A percentile compares a stretch with the other conserved stretches of the same genome.
Conservation (phyloP, 768 basidiomycete genomes). For the Botryobasidium botryosum region DNA sequence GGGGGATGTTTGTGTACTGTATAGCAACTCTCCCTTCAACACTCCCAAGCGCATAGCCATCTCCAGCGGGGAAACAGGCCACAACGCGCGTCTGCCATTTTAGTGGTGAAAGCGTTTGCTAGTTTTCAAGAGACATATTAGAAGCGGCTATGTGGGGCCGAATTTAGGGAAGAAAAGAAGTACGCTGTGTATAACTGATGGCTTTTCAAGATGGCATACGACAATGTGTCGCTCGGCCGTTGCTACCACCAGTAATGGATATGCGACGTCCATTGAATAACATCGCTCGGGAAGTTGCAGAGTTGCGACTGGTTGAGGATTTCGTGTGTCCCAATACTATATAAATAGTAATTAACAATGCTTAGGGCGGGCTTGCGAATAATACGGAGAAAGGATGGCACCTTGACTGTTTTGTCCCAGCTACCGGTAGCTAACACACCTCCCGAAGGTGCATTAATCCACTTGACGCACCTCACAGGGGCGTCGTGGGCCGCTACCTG, state of each 20-base stretch:
- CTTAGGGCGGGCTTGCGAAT: too few species aligned
- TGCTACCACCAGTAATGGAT: slow-evolving; percentile 69
- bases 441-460: slow-evolving; percentile 57
- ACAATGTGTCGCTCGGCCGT: slow-evolving; percentile 87
- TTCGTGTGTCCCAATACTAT: slow-evolving; percentile 87
- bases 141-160: slow-evolving; percentile 1
- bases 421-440: slow-evolving; percentile 82
- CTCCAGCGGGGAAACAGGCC: slow-evolving; percentile 62
- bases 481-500: slow-evolving; percentile 91
- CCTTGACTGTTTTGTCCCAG: slow-evolving; percentile 97
- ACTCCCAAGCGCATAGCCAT: slow-evolving; percentile 72
- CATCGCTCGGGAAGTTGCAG: slow-evolving; percentile 81
- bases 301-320: slow-evolving; percentile 54
- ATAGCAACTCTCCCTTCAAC: slow-evolving; percentile 88
- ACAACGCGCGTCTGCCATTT: slow-evolving; percentile 89
- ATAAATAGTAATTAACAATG: neutral
- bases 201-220: slow-evolving; percentile 74
- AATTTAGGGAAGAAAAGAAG: slow-evolving; percentile 10
- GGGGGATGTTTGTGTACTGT: slow-evolving; percentile 45
- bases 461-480: slow-evolving; percentile 66
- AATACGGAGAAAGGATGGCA: slow-evolving; percentile 17
- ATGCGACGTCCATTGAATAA: slow-evolving; percentile 70
- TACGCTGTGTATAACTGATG: slow-evolving; percentile 63
- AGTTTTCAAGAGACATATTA: too few species aligned
- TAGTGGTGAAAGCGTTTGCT: slow-evolving; percentile 73